phyloP scores from a whole-genome alignment of 192 early-diverging fungal genomes.

The Umbelopsis ramanniana region DNA sequence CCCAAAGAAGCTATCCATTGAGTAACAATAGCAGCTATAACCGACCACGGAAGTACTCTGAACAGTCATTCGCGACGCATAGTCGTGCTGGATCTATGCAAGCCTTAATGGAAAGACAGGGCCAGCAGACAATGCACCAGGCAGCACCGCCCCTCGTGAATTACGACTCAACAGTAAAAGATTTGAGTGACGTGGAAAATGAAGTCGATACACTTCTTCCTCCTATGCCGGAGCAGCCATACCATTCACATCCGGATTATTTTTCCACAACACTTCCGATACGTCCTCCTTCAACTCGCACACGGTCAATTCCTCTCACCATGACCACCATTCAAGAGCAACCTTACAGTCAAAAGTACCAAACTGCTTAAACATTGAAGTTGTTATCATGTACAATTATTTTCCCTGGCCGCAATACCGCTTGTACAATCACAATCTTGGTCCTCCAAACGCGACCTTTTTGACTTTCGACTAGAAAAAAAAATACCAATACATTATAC shows the following conservation, averaged over 20 bases:
- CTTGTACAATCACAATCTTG: no score
- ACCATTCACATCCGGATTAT: neutral
- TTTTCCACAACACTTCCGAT: neutral
- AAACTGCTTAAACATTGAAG: neutral
- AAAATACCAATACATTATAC: no score
- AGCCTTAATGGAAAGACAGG: neutral
- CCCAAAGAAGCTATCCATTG: neutral
- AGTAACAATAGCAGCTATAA: slow-evolving; percentile 11
- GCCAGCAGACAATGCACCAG: neutral
- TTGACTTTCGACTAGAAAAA: no score
- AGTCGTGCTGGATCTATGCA: slow-evolving; percentile 14
- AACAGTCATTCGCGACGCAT: slow-evolving; percentile 5
- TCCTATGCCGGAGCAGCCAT: slow-evolving; percentile 9
- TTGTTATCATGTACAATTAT: slow-evolving; percentile 3
- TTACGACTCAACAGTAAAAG: neutral
- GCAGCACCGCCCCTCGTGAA: neutral
- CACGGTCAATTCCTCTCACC: neutral
- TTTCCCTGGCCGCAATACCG: neutral
- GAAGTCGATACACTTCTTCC: slow-evolving; percentile 17
- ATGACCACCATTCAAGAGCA: neutral
- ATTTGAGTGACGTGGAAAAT: neutral
- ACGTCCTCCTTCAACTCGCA: slow-evolving; percentile 1
- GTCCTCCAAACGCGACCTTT: no score
- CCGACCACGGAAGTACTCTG: neutral
- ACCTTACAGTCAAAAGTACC: neutral